Conservation (phyloP, 179 eudicot species). For the Patellifolia procumbens region DNA sequence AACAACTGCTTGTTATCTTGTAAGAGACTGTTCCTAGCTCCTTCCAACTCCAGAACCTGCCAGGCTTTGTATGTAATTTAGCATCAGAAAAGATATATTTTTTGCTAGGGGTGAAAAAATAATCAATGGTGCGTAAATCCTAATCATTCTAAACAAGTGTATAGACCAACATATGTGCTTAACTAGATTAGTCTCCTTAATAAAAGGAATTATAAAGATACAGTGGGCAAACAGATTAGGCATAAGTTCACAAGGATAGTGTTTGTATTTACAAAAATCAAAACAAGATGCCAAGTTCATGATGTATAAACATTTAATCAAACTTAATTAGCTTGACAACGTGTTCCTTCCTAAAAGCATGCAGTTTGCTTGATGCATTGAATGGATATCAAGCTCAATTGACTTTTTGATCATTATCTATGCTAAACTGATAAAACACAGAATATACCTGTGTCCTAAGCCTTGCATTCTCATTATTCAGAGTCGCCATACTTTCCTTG, state of each 20-base stretch:
- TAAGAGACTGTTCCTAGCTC: slow-evolving; percentile 43
- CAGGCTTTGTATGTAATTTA: slow-evolving; percentile 62
- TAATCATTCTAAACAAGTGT: not conserved
- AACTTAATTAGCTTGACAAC: not conserved
- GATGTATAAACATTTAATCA: not conserved
- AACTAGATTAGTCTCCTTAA: too few species aligned
- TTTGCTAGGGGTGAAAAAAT: slow-evolving; percentile 9
- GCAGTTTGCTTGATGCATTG: not conserved
- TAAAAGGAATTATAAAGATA: not conserved
- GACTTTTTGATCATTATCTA: not conserved
- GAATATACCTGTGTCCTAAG: slow-evolving; percentile 61
- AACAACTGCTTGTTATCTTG: slow-evolving; percentile 60
- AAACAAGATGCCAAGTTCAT: not conserved
- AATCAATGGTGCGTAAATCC: not conserved
- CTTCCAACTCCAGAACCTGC: slow-evolving; percentile 87
- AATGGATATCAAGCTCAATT: not conserved
- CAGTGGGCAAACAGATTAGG: not conserved
- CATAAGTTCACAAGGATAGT: not conserved
- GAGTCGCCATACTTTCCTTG: slow-evolving; percentile 46
- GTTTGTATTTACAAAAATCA: not conserved
- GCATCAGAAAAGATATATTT: slow-evolving; percentile 50
- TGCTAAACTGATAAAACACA: slow-evolving; percentile 9
- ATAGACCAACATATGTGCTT: not conserved
- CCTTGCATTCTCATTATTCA: slow-evolving; percentile 48
- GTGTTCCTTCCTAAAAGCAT: too few species aligned